These are phyloP conservation scores for Saccharomyces uvarum DNA, from an alignment of 1,139 yeast genomes.

Conservation along the genomic window DNA sequence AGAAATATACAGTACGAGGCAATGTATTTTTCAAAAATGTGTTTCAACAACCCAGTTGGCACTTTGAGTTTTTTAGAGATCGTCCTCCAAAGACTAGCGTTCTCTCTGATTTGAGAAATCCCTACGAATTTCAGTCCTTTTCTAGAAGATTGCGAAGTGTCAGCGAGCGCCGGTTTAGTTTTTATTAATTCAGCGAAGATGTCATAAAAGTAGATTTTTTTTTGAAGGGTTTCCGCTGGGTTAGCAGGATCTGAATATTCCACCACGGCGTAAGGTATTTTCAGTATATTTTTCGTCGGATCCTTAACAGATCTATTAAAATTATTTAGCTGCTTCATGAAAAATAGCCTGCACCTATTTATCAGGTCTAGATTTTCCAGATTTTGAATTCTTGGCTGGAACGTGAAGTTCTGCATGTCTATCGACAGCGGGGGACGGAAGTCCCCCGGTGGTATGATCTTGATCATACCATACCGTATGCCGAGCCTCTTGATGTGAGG, in stretches of 20 bases:
- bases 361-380: conserved; percentile 55
- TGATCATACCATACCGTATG: conserved; percentile 52
- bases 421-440: conserved; percentile 52
- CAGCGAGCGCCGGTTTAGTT: conserved; percentile 33
- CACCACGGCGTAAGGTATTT: not conserved
- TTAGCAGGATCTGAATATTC: not conserved
- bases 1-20: conserved; percentile 43
- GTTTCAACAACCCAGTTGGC: conserved; percentile 18
- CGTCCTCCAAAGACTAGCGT: not conserved
- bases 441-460: conserved; percentile 52
- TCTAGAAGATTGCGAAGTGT: not conserved
- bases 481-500: conserved; percentile 48
- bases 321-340: conserved; percentile 52
- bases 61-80: not conserved
- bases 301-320: conserved; percentile 41
- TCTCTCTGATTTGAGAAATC: not conserved
- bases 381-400: conserved; percentile 59
- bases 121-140: not conserved
- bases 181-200: conserved; percentile 36
- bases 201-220: conserved; percentile 43
- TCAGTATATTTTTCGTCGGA: not conserved
- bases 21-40: conserved; percentile 35
- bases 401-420: conserved; percentile 43
- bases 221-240: not conserved
- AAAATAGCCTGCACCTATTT: conserved; percentile 56